These are phyloP conservation scores for Ailanthus altissimus DNA, from an alignment of 345 rosid species.

Conservation along the genomic window DNA sequence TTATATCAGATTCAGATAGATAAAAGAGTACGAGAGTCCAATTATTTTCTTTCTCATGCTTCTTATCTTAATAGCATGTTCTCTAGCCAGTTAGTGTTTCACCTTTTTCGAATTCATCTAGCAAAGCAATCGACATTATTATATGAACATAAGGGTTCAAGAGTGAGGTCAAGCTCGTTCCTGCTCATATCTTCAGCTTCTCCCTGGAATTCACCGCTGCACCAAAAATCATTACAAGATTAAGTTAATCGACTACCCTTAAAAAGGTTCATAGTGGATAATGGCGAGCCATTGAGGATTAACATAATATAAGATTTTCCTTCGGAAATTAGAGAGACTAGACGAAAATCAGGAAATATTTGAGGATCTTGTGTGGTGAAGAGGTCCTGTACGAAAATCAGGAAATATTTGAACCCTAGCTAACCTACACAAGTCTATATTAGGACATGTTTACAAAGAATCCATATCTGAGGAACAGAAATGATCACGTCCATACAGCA, in stretches of 20 bases:
- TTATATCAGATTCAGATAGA: neutral
- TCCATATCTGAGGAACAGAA: neutral
- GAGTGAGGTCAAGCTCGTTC: conserved; percentile 65
- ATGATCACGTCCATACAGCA: neutral
- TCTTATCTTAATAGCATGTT: neutral
- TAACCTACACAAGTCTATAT: neutral
- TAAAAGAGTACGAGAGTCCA: neutral
- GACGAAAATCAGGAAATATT: neutral
- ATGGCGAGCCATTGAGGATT: neutral
- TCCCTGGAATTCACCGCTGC: conserved; percentile 64
- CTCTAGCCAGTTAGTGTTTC: neutral
- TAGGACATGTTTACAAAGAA: neutral
- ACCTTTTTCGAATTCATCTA: neutral
- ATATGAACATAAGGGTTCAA: conserved; percentile 57
- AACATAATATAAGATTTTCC: neutral
- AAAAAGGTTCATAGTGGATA: neutral
- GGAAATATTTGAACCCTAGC: neutral
- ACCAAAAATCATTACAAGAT: conserved; percentile 13
- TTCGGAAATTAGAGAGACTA: neutral
- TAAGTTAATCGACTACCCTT: neutral
- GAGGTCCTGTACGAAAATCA: neutral
- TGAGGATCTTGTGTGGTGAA: neutral
- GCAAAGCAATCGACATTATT: conserved; percentile 66
- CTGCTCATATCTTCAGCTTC: conserved; percentile 56
- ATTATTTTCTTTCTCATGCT: neutral